Conservation (phyloP, 371 early-diverging fungal species). For the Rhizomucor pusillus region DNA sequence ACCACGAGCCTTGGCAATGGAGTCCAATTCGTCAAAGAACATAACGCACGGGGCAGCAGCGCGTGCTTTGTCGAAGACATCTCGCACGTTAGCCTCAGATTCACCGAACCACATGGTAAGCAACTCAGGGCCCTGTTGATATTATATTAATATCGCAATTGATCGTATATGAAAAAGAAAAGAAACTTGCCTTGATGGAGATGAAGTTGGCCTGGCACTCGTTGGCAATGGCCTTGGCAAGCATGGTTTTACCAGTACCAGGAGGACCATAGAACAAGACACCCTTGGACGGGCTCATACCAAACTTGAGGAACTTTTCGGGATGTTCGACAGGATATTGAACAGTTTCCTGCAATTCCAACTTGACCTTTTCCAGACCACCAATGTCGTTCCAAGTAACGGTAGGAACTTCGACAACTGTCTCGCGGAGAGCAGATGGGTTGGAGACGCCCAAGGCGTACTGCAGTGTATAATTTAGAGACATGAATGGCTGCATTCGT, state of each 20-base stretch:
- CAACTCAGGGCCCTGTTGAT: constrained; percentile 94
- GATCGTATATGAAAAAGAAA: not conserved
- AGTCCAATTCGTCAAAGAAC: constrained; percentile 99
- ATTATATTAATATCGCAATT: not conserved
- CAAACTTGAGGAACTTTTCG: constrained; percentile 99
- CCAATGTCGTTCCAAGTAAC: constrained; percentile 99
- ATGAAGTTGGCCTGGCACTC: constrained; percentile 99
- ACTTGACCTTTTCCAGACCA: constrained; percentile 98
- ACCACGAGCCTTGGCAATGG: constrained; percentile 98
- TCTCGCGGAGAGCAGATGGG: constrained; percentile 99
- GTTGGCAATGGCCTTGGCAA: constrained; percentile 99
- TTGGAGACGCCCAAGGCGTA: constrained; percentile 97
- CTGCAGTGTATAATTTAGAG: constrained; percentile 1
- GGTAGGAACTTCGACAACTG: constrained; percentile 99
- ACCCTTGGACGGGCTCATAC: constrained; percentile 99
- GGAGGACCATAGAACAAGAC: constrained; percentile 99
- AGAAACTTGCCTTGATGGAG: constrained; percentile 83
- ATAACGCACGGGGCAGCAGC: constrained; percentile 99
- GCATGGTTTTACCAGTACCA: constrained; percentile 99
- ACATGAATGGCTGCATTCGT: not conserved
- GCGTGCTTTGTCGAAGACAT: constrained; percentile 99
- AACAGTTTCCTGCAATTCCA: constrained; percentile 99
- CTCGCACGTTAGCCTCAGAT: constrained; percentile 99
- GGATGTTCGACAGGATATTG: constrained; percentile 99
- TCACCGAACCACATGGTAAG: constrained; percentile 99